Percentiles rank a stretch among this genome's conserved stretches.
Conservation (phyloP, 129 eudicot species). For the Escallonia herrerae region DNA sequence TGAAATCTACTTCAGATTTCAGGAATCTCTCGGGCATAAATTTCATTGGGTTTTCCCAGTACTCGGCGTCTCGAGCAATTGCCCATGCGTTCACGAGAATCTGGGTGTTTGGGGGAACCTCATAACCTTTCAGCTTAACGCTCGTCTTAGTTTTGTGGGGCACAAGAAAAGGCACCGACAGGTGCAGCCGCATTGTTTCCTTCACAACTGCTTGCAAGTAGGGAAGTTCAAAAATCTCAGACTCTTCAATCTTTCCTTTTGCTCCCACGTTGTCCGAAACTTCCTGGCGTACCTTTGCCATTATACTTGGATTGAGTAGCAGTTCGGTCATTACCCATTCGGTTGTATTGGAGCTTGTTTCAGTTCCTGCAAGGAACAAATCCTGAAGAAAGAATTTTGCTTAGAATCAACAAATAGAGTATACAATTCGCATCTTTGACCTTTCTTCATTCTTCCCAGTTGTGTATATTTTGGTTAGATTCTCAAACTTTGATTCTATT, state of each 20-base stretch:
- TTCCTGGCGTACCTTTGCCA: slow-evolving; percentile 27
- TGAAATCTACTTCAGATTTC: slow-evolving; percentile 17
- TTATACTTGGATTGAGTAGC: slow-evolving; percentile 15
- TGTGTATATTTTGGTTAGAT: no score
- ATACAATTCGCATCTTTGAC: no score
- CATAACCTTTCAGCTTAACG: slow-evolving; percentile 13
- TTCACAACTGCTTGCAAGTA: slow-evolving; percentile 31
- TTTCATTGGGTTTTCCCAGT: slow-evolving; percentile 21
- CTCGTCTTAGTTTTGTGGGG: slow-evolving; percentile 26
- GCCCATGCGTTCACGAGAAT: slow-evolving; percentile 31
- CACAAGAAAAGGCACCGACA: slow-evolving; percentile 19
- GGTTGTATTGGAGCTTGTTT: slow-evolving; percentile 26
- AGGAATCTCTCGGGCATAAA: slow-evolving; percentile 40
- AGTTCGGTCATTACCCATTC: slow-evolving; percentile 43
- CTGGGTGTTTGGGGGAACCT: slow-evolving; percentile 20
- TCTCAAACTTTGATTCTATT: no score
- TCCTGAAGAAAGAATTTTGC: slow-evolving; percentile 18
- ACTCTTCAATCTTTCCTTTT: slow-evolving; percentile 24
- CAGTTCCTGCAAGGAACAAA: slow-evolving; percentile 34
- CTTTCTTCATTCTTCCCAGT: background rate
- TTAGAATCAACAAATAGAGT: no score
- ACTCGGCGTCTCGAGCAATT: slow-evolving; percentile 24
- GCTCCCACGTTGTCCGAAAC: slow-evolving; percentile 12
- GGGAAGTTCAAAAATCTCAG: slow-evolving; percentile 19
- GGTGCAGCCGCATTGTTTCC: slow-evolving; percentile 31